Evolutionary conservation across 2,329 filamentous ascomycete genomes (phyloP), one percentile per base, ranked within the genome.

Genomic region (Alternaria ethzedia): DNA sequence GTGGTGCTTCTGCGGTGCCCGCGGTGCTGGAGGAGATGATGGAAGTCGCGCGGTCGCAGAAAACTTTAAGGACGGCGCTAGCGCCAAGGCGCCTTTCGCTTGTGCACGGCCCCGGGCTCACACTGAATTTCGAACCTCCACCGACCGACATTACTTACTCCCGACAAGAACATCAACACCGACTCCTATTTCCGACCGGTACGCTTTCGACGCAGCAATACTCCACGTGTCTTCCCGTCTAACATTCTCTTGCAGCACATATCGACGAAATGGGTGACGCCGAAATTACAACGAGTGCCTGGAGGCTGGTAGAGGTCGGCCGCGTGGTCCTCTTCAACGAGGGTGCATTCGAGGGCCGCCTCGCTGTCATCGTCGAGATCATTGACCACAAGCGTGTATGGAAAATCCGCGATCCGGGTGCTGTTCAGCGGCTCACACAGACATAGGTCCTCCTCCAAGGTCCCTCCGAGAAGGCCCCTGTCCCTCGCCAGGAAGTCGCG

Each of bases 371-470:
- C 81, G 94, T 97, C 85, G 95, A 99, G 90, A 98, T 99, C 85
- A 96, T 99, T 87, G 96, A 99, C 87, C 95, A 99, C 91, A 97
- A 97, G 90, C 94, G 96, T 86, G 96, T 99, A 97, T 83, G 96
- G 93, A 82, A 58, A 60, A 17, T 54, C 56, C 62, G 66, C 64
- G 59, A 63, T 58, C 55, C 59, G 50, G 66, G 54, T 59, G 70
- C 46, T 51, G 62, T 69, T 64, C 69, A 69, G 72, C 65, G 59
- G 65, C 77, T 79, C 67, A 81, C 72, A 69, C 54, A 70, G 43
- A 51, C 54, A 66, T 83, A 99, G 96, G 93, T 94, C 85, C 91
- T 99, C 83, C 89, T 99, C 82, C 96, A 99, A 85, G 95, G 95
- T 83, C 94, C 95, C 81, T 88, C 90, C 82, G 89, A 94, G 83